These are phyloP conservation scores for Eucalyptus paniculata DNA, from an alignment of 345 rosid species.

Conservation along the genomic window DNA sequence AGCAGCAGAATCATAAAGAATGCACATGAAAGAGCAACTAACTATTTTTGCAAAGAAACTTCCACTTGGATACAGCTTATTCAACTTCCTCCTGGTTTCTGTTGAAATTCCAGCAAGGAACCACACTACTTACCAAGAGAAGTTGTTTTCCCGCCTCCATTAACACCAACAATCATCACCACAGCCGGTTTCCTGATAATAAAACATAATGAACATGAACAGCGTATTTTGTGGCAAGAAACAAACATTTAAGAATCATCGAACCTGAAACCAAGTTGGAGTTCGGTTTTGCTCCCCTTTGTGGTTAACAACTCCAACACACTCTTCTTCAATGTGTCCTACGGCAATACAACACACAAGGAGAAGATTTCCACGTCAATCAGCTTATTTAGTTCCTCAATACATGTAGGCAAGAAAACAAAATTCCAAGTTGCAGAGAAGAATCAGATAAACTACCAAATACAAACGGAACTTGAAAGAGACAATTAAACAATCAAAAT, in stretches of 20 bases:
- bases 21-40: background rate
- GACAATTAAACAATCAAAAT: background rate
- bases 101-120: background rate
- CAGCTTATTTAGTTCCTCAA: background rate
- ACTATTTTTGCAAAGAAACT: background rate
- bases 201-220: background rate
- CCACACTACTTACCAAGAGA: slow-evolving; percentile 63
- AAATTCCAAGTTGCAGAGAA: background rate
- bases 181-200: slow-evolving; percentile 82
- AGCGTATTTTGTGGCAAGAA: background rate
- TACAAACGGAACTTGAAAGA: background rate
- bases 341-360: background rate
- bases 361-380: background rate
- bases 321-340: slow-evolving; percentile 79
- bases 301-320: slow-evolving; percentile 59
- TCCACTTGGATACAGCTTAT: background rate
- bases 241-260: background rate
- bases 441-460: background rate
- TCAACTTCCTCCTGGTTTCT: background rate
- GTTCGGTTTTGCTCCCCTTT: slow-evolving; percentile 69
- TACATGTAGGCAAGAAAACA: too few species aligned
- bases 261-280: slow-evolving; percentile 83
- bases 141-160: slow-evolving; percentile 97
- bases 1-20: background rate
- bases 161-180: slow-evolving; percentile 75